Conservation (phyloP, 2,329 filamentous ascomycete genomes). For the Trichoderma harzianum region DNA sequence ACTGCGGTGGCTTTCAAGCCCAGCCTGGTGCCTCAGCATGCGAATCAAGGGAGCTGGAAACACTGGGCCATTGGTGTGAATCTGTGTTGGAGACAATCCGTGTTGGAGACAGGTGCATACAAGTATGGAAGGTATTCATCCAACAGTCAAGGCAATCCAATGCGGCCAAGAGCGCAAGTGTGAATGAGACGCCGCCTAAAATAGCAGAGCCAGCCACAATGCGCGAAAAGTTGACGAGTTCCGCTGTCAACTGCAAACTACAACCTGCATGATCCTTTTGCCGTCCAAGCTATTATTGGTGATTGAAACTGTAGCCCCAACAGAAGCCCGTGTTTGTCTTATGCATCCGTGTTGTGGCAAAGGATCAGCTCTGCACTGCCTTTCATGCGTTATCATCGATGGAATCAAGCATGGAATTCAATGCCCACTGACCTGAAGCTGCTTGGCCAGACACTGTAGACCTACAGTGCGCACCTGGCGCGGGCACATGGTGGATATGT, state of each 20-base stretch:
- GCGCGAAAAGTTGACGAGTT: neutral
- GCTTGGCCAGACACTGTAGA: neutral
- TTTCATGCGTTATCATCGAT: neutral
- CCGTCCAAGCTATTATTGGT: neutral
- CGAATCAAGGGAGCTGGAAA: neutral
- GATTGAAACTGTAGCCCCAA: neutral
- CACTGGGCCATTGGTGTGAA: neutral
- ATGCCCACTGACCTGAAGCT: neutral
- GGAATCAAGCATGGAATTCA: neutral
- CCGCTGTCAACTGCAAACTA: neutral
- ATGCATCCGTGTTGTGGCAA: neutral
- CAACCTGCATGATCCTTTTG: neutral
- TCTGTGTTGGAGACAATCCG: neutral
- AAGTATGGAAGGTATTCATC: neutral
- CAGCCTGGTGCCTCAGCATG: neutral
- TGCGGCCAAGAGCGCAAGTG: neutral
- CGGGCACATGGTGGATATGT: constrained; percentile 19
- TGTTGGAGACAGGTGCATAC: neutral
- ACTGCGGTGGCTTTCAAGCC: neutral
- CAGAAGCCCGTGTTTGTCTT: neutral
- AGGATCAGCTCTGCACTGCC: neutral
- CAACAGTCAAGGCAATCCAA: neutral
- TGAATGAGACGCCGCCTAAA: neutral
- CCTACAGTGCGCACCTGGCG: constrained; percentile 13
- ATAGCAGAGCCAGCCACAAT: neutral